Evolutionary conservation across 306 rosid species (phyloP).

Genomic region (Luffa aegyptiaca): DNA sequence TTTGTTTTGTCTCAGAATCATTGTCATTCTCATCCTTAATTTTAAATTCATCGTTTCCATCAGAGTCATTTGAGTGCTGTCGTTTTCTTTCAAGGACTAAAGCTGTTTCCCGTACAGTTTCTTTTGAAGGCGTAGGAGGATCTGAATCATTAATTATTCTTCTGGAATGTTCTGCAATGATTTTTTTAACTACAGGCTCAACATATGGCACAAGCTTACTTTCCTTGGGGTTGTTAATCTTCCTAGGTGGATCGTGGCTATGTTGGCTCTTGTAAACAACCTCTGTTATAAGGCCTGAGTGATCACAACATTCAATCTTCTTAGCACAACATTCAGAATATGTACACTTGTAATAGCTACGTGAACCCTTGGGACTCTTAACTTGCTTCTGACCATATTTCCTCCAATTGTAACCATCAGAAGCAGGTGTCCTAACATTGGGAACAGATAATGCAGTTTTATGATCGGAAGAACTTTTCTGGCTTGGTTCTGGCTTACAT

Average conservation of each 20-base stretch:
- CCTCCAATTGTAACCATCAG: constrained; percentile 97
- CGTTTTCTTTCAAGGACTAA: constrained; percentile 41
- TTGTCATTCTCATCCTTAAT: constrained; percentile 52
- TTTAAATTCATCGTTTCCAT: constrained; percentile 38
- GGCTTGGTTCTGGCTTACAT: constrained; percentile 17
- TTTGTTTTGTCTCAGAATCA: constrained; percentile 54
- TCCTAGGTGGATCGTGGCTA: constrained; percentile 71
- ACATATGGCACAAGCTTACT: constrained; percentile 26
- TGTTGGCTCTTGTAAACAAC: constrained; percentile 74
- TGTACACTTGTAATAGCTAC: constrained; percentile 89
- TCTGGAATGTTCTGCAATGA: constrained; percentile 26
- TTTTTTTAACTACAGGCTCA: constrained; percentile 34
- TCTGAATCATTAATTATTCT: constrained; percentile 35
- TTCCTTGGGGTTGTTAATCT: constrained; percentile 38
- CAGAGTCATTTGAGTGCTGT: constrained; percentile 25
- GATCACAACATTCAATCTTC: constrained; percentile 79
- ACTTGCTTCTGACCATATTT: constrained; percentile 99
- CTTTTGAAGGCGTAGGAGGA: constrained; percentile 45
- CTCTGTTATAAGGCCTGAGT: constrained; percentile 48
- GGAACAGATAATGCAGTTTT: constrained; percentile 38
- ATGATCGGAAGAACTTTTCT: constrained; percentile 29
- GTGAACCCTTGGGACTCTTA: constrained; percentile 86
- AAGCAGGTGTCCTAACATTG: constrained; percentile 42
- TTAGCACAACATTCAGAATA: constrained; percentile 61
- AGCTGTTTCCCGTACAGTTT: constrained; percentile 32